phyloP scores from a whole-genome alignment of 208 protist genomes.

The Blechomonas ayalai region DNA sequence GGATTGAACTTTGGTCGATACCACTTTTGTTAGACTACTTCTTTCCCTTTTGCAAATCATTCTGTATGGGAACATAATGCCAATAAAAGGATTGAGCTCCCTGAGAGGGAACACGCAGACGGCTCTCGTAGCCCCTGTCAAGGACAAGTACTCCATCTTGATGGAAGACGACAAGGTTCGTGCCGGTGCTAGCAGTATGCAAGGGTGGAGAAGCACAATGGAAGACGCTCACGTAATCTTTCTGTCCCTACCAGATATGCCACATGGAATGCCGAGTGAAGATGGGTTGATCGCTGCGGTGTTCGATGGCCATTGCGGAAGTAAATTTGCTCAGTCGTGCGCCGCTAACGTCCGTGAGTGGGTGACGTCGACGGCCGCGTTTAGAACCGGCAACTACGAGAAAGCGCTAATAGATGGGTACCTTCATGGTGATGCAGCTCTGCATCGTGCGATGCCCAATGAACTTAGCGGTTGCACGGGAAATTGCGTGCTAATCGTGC shows the following conservation, averaged over 20 bases:
- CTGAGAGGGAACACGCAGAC: constrained; percentile 69
- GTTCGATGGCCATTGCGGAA: constrained; percentile 86
- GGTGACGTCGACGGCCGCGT: constrained; percentile 51
- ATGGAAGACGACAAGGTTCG: constrained; percentile 89
- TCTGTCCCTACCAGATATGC: constrained; percentile 70
- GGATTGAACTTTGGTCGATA: not conserved
- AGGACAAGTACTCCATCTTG: constrained; percentile 87
- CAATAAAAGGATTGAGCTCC: constrained; percentile 38
- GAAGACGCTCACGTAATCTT: constrained; percentile 85
- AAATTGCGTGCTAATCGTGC: constrained; percentile 75
- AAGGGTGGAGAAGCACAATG: constrained; percentile 89
- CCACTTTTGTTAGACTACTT: constrained; percentile 3
- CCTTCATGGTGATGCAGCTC: constrained; percentile 49
- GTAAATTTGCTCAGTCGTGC: constrained; percentile 72
- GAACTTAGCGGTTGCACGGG: constrained; percentile 80
- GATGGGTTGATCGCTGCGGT: constrained; percentile 78
- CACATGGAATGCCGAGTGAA: constrained; percentile 43
- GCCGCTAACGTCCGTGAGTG: constrained; percentile 68
- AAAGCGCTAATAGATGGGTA: constrained; percentile 65
- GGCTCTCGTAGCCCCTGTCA: constrained; percentile 64
- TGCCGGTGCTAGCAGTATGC: constrained; percentile 87
- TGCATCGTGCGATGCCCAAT: constrained; percentile 67
- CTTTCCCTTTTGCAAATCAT: constrained; percentile 7
- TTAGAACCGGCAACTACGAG: constrained; percentile 50
- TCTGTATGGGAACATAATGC: constrained; percentile 15